These are phyloP conservation scores for Kentomonas sorsogonicus DNA, from an alignment of 208 protist species.

Conservation along the genomic window DNA sequence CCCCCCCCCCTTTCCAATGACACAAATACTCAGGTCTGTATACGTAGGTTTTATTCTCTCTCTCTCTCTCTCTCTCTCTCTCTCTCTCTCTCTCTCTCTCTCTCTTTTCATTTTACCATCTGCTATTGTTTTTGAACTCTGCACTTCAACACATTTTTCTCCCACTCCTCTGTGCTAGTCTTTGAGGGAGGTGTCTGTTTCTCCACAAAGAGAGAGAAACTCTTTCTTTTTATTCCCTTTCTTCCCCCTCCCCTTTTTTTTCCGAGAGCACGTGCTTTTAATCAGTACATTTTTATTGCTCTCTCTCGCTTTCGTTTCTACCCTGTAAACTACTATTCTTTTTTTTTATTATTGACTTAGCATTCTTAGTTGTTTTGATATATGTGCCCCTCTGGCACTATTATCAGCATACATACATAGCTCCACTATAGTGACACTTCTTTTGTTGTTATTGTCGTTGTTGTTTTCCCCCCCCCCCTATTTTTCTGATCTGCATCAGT, in stretches of 20 bases:
- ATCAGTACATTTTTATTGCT: neutral
- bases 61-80: constrained; percentile 7
- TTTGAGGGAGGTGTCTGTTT: neutral
- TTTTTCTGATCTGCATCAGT: no score
- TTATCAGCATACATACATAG: no score
- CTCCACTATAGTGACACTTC: no score
- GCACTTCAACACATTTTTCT: neutral
- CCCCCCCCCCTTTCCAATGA: no score
- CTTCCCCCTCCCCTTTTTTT: constrained; percentile 8
- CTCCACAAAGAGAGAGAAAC: neutral
- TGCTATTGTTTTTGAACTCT: neutral
- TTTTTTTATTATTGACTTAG: constrained; percentile 12
- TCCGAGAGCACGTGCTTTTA: neutral
- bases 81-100: constrained; percentile 8
- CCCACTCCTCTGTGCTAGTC: constrained; percentile 3
- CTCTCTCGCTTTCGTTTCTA: constrained; percentile 8
- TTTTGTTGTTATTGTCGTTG: no score
- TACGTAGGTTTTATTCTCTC: neutral
- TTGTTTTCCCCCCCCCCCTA: no score
- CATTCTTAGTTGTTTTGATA: neutral
- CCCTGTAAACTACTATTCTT: constrained; percentile 4
- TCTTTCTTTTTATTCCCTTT: constrained; percentile 6
- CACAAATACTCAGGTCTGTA: neutral
- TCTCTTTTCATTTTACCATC: constrained; percentile 1
- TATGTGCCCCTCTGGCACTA: no score